Percentiles rank a stretch among this genome's conserved stretches.
phyloP scores from a whole-genome alignment of 2,329 filamentous ascomycete genomes.

The Magnaporthales sp. region DNA sequence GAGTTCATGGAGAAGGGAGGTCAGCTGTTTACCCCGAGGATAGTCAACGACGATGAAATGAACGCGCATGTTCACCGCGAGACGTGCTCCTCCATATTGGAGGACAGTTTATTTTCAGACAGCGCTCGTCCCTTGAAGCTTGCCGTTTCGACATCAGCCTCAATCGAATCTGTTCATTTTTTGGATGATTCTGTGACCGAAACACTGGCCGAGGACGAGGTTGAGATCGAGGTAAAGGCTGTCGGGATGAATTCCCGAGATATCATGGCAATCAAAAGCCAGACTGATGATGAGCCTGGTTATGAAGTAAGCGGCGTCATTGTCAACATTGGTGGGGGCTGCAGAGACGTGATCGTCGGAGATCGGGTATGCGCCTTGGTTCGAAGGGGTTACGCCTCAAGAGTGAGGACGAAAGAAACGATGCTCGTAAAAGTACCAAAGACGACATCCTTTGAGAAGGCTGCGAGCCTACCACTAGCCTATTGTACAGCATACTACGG shows the following conservation, averaged over 20 bases:
- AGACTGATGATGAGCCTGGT: conserved; percentile 23
- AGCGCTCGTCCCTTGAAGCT: conserved; percentile 23
- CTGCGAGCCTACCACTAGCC: conserved; percentile 29
- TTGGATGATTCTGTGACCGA: conserved; percentile 22
- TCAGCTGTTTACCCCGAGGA: conserved; percentile 28
- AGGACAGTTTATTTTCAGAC: conserved; percentile 30
- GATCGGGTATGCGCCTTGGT: conserved; percentile 27
- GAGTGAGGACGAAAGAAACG: conserved; percentile 20
- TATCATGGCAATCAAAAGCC: conserved; percentile 32
- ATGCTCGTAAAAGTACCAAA: conserved; percentile 26
- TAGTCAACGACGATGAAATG: conserved; percentile 29
- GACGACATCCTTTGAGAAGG: conserved; percentile 25
- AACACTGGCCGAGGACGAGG: conserved; percentile 23
- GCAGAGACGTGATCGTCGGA: conserved; percentile 19
- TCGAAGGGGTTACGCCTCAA: conserved; percentile 24
- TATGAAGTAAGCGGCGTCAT: conserved; percentile 31
- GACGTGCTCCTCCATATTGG: conserved; percentile 27
- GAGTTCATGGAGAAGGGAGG: conserved; percentile 32
- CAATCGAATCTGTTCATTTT: conserved; percentile 30
- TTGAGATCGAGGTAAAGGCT: conserved; percentile 34
- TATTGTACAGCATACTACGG: conserved; percentile 32
- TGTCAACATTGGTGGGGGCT: conserved; percentile 15
- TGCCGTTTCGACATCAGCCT: conserved; percentile 28
- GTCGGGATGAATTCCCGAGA: conserved; percentile 38
- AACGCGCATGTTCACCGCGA: conserved; percentile 33